Conservation (phyloP, 2,329 filamentous ascomycete species). For the Scleromitrula shiraiana region DNA sequence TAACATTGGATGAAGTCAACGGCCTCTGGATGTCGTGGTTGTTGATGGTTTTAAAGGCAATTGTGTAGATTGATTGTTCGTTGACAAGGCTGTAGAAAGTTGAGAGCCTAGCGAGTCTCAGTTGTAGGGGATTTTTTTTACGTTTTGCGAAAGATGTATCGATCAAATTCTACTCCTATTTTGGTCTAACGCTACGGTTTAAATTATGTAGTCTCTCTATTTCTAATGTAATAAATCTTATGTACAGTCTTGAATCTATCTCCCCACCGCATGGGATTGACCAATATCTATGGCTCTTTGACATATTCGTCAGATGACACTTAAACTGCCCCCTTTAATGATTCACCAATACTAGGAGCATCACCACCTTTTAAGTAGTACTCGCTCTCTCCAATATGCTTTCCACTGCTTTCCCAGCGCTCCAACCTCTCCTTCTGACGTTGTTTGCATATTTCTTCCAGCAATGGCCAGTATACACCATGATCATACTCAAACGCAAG, state of each 20-base stretch:
- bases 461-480: slow-evolving; percentile 76
- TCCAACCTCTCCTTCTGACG: slow-evolving; percentile 53
- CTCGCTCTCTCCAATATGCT: slow-evolving; percentile 78
- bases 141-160: neutral
- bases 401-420: slow-evolving; percentile 75
- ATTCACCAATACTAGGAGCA: slow-evolving; percentile 18
- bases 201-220: no score
- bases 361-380: slow-evolving; percentile 67
- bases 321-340: neutral
- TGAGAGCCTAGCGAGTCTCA: neutral
- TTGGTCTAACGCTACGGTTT: no score
- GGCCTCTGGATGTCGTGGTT: neutral
- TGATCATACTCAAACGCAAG: slow-evolving; percentile 92
- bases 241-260: neutral
- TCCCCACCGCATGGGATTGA: neutral
- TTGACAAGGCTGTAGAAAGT: neutral
- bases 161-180: no score
- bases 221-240: neutral
- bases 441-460: slow-evolving; percentile 62
- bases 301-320: neutral
- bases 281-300: neutral
- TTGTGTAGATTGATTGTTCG: neutral
- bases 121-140: no score
- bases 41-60: neutral
- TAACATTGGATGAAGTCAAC: neutral